Conservation (phyloP, 1,284 basidiomycete species). For the Heliocybe sulcata region DNA sequence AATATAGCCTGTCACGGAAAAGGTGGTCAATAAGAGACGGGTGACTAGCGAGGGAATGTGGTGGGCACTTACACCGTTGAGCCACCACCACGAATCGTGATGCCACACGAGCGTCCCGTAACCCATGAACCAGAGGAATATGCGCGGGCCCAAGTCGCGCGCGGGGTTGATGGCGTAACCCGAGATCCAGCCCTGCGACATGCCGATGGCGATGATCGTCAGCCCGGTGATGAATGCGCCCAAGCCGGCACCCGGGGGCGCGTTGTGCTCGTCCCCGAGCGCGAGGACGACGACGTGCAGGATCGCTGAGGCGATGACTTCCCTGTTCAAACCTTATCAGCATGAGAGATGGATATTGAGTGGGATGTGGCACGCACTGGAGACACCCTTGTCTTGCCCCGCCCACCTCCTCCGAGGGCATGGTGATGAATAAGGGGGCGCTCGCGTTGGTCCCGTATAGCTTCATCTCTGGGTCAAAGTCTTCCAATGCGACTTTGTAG, state of each 20-base stretch:
- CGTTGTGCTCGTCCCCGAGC: background rate
- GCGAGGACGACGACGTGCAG: background rate
- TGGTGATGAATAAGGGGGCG: background rate
- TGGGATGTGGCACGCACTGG: background rate
- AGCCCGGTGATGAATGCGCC: background rate
- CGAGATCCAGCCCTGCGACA: background rate
- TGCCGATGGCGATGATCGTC: background rate
- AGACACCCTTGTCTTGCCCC: background rate
- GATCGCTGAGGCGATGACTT: background rate
- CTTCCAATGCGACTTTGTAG: background rate
- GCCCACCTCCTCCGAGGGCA: background rate
- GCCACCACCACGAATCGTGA: background rate
- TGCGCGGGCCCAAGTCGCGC: background rate
- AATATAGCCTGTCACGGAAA: background rate
- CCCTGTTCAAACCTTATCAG: background rate
- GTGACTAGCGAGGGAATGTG: background rate
- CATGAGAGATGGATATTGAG: background rate
- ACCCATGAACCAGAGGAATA: background rate
- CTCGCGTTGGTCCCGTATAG: background rate
- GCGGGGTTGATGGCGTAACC: background rate
- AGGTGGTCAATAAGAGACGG: background rate
- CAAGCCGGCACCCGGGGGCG: background rate
- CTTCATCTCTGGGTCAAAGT: background rate
- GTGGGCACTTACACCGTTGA: background rate
- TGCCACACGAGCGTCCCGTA: background rate